Evolutionary conservation across 371 early-diverging fungal genomes (phyloP), one percentile per base, ranked within the genome.

Genomic region (Mortierella sp.): DNA sequence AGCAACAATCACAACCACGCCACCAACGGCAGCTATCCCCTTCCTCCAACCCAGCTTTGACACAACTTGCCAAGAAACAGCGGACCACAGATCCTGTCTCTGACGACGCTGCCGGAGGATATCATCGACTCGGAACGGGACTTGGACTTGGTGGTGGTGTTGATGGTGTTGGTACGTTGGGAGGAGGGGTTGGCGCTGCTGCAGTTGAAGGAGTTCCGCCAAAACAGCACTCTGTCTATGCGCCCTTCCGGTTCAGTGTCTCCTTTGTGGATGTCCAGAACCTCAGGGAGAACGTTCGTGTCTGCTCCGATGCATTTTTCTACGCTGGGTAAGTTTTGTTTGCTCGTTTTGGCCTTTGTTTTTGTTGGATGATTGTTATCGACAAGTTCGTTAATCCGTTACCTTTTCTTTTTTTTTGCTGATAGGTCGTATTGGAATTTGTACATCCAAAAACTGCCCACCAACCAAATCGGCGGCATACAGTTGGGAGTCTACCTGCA

Each of bases 161-260:
- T n/a, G n/a, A 2, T 34, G 61, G 37, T 48, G 26, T 16, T 43
- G 74, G 46, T 37, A 31, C 11, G 5, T 24, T 51, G 26, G 21
- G 5, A 21, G 50, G 31, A 8, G 61, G 28, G 34, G 37, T 4
- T 5, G 51, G 28, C n/a, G 19, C 26, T 9, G 28, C 53, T 0
- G 53, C 44, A 26, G n/a, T 26, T 16, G 28, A 53, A 26, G 19
- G 54, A 34, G 1, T n/a, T 51, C 6, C 26, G 28, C 6, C 2
- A 10, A 19, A 76, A 28, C 87, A 82, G 34, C 87, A 86, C 64
- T 88, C 92, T 0, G 44, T 88, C 9, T 91, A 90, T 53, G 89
- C 93, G 1, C 93, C 93, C 0, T 92, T 92, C 69, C 89, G 93
- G 0, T 91, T 92, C 77, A 90, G 92, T 70, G 91, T 93, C 0